Evolutionary conservation across 1,284 basidiomycete genomes (phyloP).

Genomic region (Phylloporus sp.): DNA sequence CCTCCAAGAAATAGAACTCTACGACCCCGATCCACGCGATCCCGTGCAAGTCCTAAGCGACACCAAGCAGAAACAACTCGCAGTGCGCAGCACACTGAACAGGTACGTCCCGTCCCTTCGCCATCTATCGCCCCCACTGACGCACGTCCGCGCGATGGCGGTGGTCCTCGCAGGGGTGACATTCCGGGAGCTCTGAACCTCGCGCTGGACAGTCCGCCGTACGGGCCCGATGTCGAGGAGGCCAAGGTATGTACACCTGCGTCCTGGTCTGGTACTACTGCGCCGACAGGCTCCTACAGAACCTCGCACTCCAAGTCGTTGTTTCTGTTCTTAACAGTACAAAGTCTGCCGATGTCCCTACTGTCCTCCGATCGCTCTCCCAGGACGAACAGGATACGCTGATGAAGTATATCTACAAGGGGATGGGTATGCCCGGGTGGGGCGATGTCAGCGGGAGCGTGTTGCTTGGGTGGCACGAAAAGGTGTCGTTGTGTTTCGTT

Average conservation of each 20-base stretch:
- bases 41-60: constrained; percentile 77
- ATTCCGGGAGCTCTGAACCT: constrained; percentile 70
- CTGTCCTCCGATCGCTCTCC: constrained; percentile 75
- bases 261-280: too few relatives aligned
- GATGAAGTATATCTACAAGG: constrained; percentile 99
- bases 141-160: too few relatives aligned
- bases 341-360: constrained; percentile 86
- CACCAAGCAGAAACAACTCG: constrained; percentile 73
- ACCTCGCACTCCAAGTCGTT: constrained; percentile 81
- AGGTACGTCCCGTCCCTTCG: constrained; percentile 67
- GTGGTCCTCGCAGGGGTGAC: constrained; percentile 73
- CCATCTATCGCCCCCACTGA: too few relatives aligned
- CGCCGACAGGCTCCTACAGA: too few relatives aligned
- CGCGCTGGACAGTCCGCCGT: constrained; percentile 80
- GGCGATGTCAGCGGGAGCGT: constrained; percentile 89
- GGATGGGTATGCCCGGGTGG: constrained; percentile 84
- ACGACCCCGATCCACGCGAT: constrained; percentile 84
- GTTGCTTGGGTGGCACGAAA: constrained; percentile 54
- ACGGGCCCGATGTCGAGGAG: constrained; percentile 83
- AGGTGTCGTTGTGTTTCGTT: constrained; percentile 24
- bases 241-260: constrained; percentile 78
- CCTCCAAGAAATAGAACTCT: constrained; percentile 84
- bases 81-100: constrained; percentile 75
- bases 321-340: constrained; percentile 95
- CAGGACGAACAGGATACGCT: constrained; percentile 88